Evolutionary conservation across 768 basidiomycete genomes (phyloP), one percentile per base, ranked within the genome.

Genomic region (Agrocybe praecox): DNA sequence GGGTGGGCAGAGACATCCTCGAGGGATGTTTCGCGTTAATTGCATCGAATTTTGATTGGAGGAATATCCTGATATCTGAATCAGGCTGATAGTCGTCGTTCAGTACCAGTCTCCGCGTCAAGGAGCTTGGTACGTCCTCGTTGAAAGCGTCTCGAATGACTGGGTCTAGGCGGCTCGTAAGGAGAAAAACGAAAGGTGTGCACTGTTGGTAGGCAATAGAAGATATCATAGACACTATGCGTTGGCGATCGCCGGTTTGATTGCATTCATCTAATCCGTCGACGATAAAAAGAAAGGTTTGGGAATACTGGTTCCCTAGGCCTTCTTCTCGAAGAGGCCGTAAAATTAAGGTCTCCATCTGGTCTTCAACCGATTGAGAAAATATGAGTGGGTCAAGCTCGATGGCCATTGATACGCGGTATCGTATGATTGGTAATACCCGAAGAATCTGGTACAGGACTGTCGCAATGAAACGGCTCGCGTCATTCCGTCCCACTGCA

Each of bases 381-480:
- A 56, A 56, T 4, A 60, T 47, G n/a, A 52, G 36, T 2, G 44
- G 46, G 36, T 60, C 55, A 1, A 6, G n/a, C 7, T 32, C 26
- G 6, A 56, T 45, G 4, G 47, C 50, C n/a, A 17, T 10, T 19
- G 29, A 46, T 9, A 60, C 53, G 26, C 22, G 17, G 8, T 15
- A 15, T 2, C 50, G 15, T 10, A 49, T 44, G 5, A 23, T 22
- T 18, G 59, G 59, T 11, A 60, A 32, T 1, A 36, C 12, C 12
- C 36, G 12, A 2, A 50, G 23, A 6, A 56, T 3, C 42, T 60
- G 59, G 45, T 46, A 56, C 7, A 55, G 50, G 21, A 60, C 29
- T 8, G 57, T 56, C 8, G 57, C 49, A 6, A 58, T 18, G 15
- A 62, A 42, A 12, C n/a, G 12, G n/a, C n/a, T 18, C 2, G 18